A percentile compares a stretch with the other conserved stretches of the same genome.
Conservation (phyloP, 2,329 filamentous ascomycete genomes). For the Bertia moriformis region DNA sequence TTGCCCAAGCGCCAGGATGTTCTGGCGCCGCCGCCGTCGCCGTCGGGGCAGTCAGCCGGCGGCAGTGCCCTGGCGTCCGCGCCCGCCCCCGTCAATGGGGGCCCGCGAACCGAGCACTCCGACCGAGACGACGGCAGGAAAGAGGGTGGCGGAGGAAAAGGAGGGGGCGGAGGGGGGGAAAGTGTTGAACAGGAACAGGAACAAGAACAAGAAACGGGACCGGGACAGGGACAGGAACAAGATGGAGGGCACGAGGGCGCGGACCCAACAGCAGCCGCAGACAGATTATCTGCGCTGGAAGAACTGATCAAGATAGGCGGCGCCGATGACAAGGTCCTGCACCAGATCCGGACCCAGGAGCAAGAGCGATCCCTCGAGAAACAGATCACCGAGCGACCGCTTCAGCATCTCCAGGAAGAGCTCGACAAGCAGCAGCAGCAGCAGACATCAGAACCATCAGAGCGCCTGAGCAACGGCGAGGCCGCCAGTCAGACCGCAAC, state of each 20-base stretch:
- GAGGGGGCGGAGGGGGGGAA: too few species aligned
- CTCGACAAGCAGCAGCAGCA: conserved; percentile 73
- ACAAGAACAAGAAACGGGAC: conserved; percentile 2
- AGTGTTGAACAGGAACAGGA: too few species aligned
- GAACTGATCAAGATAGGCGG: conserved; percentile 65
- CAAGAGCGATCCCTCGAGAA: conserved; percentile 79
- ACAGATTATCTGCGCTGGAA: conserved; percentile 39
- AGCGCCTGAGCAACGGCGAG: conserved; percentile 13
- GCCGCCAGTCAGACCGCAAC: conserved; percentile 9
- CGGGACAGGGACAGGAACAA: conserved; percentile 3
- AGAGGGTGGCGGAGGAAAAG: too few species aligned
- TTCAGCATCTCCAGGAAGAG: conserved; percentile 83
- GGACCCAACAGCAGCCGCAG: conserved; percentile 4
- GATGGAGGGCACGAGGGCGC: conserved; percentile 7
- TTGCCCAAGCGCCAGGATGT: too few species aligned
- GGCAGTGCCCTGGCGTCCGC: too few species aligned
- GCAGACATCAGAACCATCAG: conserved; percentile 29
- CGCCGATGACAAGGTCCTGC: conserved; percentile 48
- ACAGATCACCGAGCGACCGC: conserved; percentile 74
- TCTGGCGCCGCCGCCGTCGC: too few species aligned
- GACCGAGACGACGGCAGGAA: too few species aligned
- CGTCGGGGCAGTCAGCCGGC: too few species aligned
- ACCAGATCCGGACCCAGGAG: conserved; percentile 66
- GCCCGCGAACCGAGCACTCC: too few species aligned
- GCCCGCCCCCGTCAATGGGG: too few species aligned